Percentiles rank a stretch among this genome's conserved stretches.
Conservation (phyloP, 2,329 filamentous ascomycete genomes). For the Cladophialophora carrionii region DNA sequence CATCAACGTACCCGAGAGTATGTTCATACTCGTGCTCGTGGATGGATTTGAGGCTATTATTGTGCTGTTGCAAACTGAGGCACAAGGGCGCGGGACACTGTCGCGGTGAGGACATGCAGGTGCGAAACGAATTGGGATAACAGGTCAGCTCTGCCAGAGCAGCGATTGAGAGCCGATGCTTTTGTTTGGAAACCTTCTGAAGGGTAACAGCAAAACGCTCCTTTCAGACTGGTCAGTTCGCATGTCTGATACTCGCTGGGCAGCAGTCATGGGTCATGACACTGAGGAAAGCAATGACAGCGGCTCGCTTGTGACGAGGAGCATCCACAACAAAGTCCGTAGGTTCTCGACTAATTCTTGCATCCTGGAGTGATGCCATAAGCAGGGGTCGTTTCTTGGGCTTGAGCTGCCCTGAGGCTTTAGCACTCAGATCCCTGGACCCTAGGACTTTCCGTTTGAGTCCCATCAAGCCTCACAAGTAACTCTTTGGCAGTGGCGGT, state of each 20-base stretch:
- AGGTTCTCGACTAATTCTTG: no score
- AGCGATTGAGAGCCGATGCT: background rate
- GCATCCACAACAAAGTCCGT: background rate
- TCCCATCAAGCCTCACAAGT: background rate
- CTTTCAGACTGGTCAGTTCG: background rate
- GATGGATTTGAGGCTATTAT: background rate
- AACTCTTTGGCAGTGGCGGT: background rate
- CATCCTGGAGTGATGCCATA: background rate
- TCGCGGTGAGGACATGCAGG: background rate
- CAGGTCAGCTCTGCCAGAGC: no score
- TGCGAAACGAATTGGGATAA: background rate
- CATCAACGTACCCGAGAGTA: background rate
- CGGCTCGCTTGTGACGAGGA: background rate
- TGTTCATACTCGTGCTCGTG: background rate
- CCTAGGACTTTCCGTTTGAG: background rate
- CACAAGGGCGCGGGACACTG: background rate
- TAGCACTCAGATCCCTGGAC: background rate
- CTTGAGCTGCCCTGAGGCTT: background rate
- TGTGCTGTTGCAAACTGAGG: background rate
- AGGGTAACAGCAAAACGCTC: background rate
- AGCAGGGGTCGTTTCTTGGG: background rate
- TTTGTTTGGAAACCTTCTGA: background rate
- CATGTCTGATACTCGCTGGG: background rate
- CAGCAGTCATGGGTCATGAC: background rate
- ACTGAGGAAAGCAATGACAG: background rate